These are phyloP conservation scores for Aspergillus mulundensis DNA, from an alignment of 495 filamentous ascomycete species.

Conservation along the genomic window DNA sequence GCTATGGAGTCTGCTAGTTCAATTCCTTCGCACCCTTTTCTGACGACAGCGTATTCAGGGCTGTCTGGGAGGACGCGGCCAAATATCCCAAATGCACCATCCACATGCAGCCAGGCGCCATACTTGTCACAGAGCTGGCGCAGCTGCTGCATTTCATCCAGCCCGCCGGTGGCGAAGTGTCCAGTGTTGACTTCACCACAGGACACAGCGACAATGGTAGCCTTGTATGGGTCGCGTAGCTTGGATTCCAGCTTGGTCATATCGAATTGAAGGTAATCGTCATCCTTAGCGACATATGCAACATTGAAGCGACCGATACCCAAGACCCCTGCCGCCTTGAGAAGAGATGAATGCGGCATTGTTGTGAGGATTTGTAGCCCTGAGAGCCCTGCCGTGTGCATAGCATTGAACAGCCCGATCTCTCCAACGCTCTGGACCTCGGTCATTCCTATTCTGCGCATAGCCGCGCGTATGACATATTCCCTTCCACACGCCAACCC, in stretches of 20 bases:
- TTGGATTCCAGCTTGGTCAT: slow-evolving; percentile 53
- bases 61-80: slow-evolving; percentile 57
- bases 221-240: slow-evolving; percentile 48
- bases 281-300: slow-evolving; percentile 49
- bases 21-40: slow-evolving; percentile 56
- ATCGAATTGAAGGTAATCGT: slow-evolving; percentile 64
- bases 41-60: slow-evolving; percentile 57
- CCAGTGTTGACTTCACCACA: slow-evolving; percentile 92
- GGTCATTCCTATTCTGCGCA: slow-evolving; percentile 27
- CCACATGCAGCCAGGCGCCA: slow-evolving; percentile 84
- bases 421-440: slow-evolving; percentile 56
- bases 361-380: slow-evolving; percentile 75
- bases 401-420: slow-evolving; percentile 63
- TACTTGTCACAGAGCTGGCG: slow-evolving; percentile 68
- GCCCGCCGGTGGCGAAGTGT: slow-evolving; percentile 62
- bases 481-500: slow-evolving; percentile 77
- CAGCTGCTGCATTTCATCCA: slow-evolving; percentile 58
- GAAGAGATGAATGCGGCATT: slow-evolving; percentile 75
- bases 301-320: slow-evolving; percentile 74
- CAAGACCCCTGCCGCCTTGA: slow-evolving; percentile 75
- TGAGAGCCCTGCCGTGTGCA: slow-evolving; percentile 55
- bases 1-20: slow-evolving; percentile 84
- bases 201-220: slow-evolving; percentile 72
- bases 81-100: slow-evolving; percentile 88
- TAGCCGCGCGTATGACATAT: slow-evolving; percentile 49